phyloP scores from a whole-genome alignment of 139 green algal species.

The Picochlorum sp. region DNA sequence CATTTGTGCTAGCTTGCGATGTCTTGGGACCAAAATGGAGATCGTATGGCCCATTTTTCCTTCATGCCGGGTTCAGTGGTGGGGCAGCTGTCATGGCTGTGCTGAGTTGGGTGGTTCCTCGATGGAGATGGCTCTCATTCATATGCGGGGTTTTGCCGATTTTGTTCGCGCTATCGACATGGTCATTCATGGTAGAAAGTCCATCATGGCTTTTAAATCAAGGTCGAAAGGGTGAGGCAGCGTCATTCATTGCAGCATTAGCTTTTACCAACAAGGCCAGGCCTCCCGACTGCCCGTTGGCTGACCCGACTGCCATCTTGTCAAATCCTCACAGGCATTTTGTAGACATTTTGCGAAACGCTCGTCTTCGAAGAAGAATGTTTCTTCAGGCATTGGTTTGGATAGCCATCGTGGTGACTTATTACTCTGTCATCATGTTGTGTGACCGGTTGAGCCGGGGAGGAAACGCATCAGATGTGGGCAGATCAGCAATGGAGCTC shows the following conservation, averaged over 20 bases:
- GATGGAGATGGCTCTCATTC: conserved; percentile 28
- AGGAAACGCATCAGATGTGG: not conserved
- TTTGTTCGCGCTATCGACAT: conserved; percentile 8
- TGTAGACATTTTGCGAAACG: conserved; percentile 15
- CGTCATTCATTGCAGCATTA: conserved; percentile 30
- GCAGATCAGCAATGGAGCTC: conserved; percentile 18
- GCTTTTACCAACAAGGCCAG: conserved; percentile 35
- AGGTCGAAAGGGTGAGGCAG: conserved; percentile 43
- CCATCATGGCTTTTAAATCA: conserved; percentile 43
- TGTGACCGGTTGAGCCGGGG: not conserved
- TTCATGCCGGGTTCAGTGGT: conserved; percentile 15
- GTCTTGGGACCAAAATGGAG: conserved; percentile 37
- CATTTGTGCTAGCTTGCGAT: conserved; percentile 41
- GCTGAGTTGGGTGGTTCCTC: conserved; percentile 30
- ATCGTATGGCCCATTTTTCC: conserved; percentile 15
- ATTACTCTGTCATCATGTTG: conserved; percentile 4
- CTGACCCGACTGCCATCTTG: conserved; percentile 5
- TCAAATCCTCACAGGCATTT: conserved; percentile 19
- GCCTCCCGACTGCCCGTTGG: conserved; percentile 36
- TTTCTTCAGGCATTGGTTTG: conserved; percentile 7
- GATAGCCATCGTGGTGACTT: not conserved
- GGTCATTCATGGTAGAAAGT: conserved; percentile 37
- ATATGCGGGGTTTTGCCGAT: conserved; percentile 16
- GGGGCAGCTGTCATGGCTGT: conserved; percentile 23
- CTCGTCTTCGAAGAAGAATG: conserved; percentile 20